Conservation (phyloP, 202 grass and related monocot genomes). For the Alloteropsis angusta region DNA sequence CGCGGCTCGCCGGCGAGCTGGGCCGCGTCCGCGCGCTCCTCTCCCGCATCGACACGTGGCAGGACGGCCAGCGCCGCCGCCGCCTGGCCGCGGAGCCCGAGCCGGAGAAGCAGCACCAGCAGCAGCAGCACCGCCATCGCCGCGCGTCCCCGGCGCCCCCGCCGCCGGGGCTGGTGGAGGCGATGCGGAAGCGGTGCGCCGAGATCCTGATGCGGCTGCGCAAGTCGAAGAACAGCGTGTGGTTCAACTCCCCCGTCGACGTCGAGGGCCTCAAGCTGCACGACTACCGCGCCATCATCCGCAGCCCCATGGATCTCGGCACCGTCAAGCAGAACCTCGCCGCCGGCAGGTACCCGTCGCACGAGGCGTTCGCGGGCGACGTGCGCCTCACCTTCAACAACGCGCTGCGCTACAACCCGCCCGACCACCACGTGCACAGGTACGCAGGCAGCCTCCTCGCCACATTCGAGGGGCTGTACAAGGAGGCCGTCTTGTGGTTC, state of each 20-base stretch:
- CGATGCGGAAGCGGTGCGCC: slow-evolving; percentile 55
- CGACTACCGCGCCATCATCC: slow-evolving; percentile 75
- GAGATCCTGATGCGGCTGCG: slow-evolving; percentile 61
- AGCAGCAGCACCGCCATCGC: not conserved
- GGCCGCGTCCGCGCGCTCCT: slow-evolving; percentile 58
- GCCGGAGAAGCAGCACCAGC: not conserved
- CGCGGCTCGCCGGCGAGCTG: slow-evolving; percentile 65
- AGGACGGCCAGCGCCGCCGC: not conserved
- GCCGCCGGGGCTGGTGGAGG: slow-evolving; percentile 20
- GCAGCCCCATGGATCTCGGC: slow-evolving; percentile 86
- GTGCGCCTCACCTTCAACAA: slow-evolving; percentile 75
- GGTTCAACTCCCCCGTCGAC: slow-evolving; percentile 85
- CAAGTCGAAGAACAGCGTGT: slow-evolving; percentile 58
- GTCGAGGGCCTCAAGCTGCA: slow-evolving; percentile 57
- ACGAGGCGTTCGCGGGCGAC: slow-evolving; percentile 52
- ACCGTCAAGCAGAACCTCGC: slow-evolving; percentile 64
- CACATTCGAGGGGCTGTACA: slow-evolving; percentile 44
- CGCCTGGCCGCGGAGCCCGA: not conserved
- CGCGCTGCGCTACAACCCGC: slow-evolving; percentile 69
- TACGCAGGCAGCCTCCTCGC: slow-evolving; percentile 39
- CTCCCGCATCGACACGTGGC: slow-evolving; percentile 48
- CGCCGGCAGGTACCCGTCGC: slow-evolving; percentile 44
- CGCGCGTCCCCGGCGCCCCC: not conserved
- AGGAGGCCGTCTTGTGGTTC: slow-evolving; percentile 30
- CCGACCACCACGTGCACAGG: slow-evolving; percentile 57